Evolutionary conservation across 805 yeast genomes (phyloP), one percentile per base, ranked within the genome.

Genomic region (Zygoascus ofunaensis): DNA sequence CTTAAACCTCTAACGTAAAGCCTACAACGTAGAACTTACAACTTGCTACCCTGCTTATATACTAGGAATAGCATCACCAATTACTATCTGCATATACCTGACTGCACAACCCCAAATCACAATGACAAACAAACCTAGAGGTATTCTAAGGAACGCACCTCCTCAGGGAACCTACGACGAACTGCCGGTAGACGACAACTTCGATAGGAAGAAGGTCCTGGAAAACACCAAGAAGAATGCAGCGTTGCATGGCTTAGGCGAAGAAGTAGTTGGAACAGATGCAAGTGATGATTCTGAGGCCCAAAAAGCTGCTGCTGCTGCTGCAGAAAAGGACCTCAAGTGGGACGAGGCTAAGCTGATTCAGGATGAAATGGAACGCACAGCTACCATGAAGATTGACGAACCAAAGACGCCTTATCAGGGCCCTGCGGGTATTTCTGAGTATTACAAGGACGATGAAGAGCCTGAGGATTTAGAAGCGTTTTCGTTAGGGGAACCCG

Each of bases 361-460:
- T 41, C 60, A 74, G n/a, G 73, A 85, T 3, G 94, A 87, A 58
- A 83, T 77, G 59, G 85, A 82, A 53, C 77, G 77, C 61, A 63
- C 72, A 8, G 75, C 87, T 19, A 80, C 85, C 23, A 80, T 81
- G 87, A 79, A 80, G 55, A 86, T 89, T 37, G 94, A 86, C 57
- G 97, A 89, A 61, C 97, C 97, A 19, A 89, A 89, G 68, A 89
- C 97, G 1, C 97, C 97, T 4, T 89, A 82, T 56, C 94, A 85
- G 59, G 94, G 92, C 8, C 94, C 95, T 0, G 82, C 85, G 22
- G 60, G 59, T n/a, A 80, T 82, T 55, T 89, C 92, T 0, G 70
- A 66, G 46, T 70, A 74, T 43, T 94, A 87, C 55, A 90, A 82
- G 55, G 78, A 79, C 37, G 87, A 80, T 45, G 51, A 65, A 58